These are phyloP conservation scores for Chrysanthemum lavandulifolium DNA, from an alignment of 129 eudicot genomes.

Conservation along the genomic window DNA sequence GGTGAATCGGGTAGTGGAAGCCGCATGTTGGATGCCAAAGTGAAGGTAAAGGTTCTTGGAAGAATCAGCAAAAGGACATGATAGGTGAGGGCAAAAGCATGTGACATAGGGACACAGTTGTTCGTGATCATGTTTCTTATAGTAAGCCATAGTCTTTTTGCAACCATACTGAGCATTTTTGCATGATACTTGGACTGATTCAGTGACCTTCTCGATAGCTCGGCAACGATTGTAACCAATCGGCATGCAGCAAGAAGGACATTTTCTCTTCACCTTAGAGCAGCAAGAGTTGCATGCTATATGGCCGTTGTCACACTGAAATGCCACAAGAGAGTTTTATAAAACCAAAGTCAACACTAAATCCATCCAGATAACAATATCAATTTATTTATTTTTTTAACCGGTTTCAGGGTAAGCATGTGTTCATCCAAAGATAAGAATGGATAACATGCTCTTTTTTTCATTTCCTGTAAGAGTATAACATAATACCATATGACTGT, in stretches of 20 bases:
- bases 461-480: too few relatives aligned
- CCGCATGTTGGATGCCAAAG: slow-evolving; percentile 38
- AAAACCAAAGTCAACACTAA: too few relatives aligned
- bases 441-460: too few relatives aligned
- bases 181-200: slow-evolving; percentile 55
- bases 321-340: not conserved
- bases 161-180: slow-evolving; percentile 52
- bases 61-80: slow-evolving; percentile 42
- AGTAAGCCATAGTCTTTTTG: slow-evolving; percentile 40
- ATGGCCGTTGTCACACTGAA: slow-evolving; percentile 79
- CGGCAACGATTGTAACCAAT: slow-evolving; percentile 81
- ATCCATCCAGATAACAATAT: too few relatives aligned
- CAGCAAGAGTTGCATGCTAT: slow-evolving; percentile 65
- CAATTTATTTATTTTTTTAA: too few relatives aligned
- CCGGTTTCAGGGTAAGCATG: too few relatives aligned
- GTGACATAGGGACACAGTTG: slow-evolving; percentile 42
- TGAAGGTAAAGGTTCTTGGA: slow-evolving; percentile 46
- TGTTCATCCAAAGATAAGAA: too few relatives aligned
- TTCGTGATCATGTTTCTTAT: slow-evolving; percentile 53
- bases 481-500: too few relatives aligned
- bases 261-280: slow-evolving; percentile 49
- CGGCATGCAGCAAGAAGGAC: slow-evolving; percentile 66
- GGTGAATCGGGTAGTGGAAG: slow-evolving; percentile 38
- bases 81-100: slow-evolving; percentile 55
- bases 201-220: slow-evolving; percentile 76